Evolutionary conservation across 345 rosid species (phyloP), one percentile per base, ranked within the genome.

Genomic region (Mangifera indica): DNA sequence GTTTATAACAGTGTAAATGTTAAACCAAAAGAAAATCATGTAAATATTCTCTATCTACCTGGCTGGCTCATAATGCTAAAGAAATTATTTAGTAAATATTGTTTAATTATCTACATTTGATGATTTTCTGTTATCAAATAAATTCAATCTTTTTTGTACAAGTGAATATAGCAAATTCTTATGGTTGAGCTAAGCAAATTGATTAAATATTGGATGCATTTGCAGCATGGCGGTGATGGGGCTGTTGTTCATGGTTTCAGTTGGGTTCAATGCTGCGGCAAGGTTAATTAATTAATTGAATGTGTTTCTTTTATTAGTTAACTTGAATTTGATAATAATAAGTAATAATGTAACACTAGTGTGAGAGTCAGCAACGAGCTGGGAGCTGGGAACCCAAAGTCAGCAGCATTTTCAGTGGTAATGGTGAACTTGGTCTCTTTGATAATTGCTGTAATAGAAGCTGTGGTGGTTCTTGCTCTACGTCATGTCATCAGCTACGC

Each of bases 211-310:
- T 37, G 42, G 13, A 11, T 53, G 7, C 34, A n/a, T n/a, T 1
- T 63, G 81, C 85, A 90, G 96, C 75, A 80, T 84, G 89, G 71
- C 87, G 1, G 72, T 90, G 75, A 56, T 63, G 10, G 92, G 91
- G 17, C 40, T 86, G 66, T 20, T 86, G 54, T 88, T 89, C 70
- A 93, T 88, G 92, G 86, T 93, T n/a, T 86, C 98, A 0, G 86
- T 88, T 15, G 98, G 98, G 18, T 93, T 93, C 82, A 93, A 91
- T 60, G 97, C 98, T 5, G 97, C 97, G 60, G 96, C 87, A 63
- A 91, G 98, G 97, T 91, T 81, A 29, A 78, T 72, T 53, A 42
- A 32, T 44, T 20, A 1, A 0, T 8, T 2, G 0, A 2, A 25
- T 25, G 3, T 46, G 34, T 24, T 56, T 56, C 13, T 0, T 18